Evolutionary conservation across 805 yeast species (phyloP).

Genomic region (Sugiyamaella marilandica): DNA sequence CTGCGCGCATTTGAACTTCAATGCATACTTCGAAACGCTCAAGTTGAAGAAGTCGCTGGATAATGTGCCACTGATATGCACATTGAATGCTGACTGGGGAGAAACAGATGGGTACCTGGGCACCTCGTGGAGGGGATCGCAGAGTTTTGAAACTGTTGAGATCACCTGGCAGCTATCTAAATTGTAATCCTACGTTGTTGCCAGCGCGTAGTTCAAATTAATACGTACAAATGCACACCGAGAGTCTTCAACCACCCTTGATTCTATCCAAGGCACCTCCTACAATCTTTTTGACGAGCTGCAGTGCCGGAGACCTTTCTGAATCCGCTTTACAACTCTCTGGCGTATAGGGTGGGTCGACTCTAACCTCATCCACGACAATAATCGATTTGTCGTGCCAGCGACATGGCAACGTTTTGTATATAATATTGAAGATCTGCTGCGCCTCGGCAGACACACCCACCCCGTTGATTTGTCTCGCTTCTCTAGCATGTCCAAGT

Average conservation of each 20-base stretch:
- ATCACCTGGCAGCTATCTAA: constrained; percentile 33
- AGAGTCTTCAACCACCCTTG: constrained; percentile 45
- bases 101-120: constrained; percentile 69
- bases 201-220: neutral
- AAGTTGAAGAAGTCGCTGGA: neutral
- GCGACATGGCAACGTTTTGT: constrained; percentile 42
- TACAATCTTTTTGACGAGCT: constrained; percentile 45
- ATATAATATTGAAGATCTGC: constrained; percentile 40
- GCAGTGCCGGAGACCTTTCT: constrained; percentile 33
- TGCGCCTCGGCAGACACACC: constrained; percentile 43
- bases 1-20: constrained; percentile 2
- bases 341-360: constrained; percentile 42
- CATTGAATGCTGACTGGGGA: constrained; percentile 36
- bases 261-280: constrained; percentile 45
- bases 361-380: constrained; percentile 43
- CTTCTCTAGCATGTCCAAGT: constrained; percentile 26
- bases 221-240: neutral
- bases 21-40: neutral
- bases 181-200: neutral
- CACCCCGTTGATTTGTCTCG: constrained; percentile 28
- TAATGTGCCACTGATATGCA: neutral
- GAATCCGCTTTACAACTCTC: constrained; percentile 30
- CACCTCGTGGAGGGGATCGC: constrained; percentile 47
- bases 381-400: constrained; percentile 44
- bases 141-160: constrained; percentile 48